A percentile compares a stretch with the other conserved stretches of the same genome.
These are phyloP conservation scores for Suillus variegatus DNA, from an alignment of 768 basidiomycete species.

Conservation along the genomic window DNA sequence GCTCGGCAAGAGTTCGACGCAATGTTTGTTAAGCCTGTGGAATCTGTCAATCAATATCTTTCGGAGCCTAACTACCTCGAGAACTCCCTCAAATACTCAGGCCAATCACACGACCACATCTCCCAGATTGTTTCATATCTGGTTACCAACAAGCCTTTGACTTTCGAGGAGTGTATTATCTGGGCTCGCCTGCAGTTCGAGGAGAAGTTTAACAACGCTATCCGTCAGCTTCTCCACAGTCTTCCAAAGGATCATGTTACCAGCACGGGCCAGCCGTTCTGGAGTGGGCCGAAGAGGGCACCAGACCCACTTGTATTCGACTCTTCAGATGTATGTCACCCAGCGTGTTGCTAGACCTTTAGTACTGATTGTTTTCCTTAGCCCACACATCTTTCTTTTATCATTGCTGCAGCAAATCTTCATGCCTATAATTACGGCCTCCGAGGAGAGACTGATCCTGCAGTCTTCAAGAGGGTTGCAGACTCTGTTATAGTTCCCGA, in stretches of 20 bases:
- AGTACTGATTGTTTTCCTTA: conserved; percentile 33
- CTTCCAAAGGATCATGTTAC: conserved; percentile 93
- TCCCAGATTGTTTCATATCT: conserved; percentile 88
- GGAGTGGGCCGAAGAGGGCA: conserved; percentile 98
- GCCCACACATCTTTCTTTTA: conserved; percentile 85
- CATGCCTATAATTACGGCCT: conserved; percentile 99
- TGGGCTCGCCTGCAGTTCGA: conserved; percentile 98
- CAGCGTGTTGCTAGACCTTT: not conserved
- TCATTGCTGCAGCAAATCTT: conserved; percentile 92
- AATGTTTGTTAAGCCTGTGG: conserved; percentile 90
- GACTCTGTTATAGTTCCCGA: conserved; percentile 85
- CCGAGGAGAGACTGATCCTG: conserved; percentile 81
- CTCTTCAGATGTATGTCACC: conserved; percentile 72
- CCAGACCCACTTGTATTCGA: conserved; percentile 90
- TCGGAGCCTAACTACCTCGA: conserved; percentile 96
- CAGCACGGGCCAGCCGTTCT: conserved; percentile 93
- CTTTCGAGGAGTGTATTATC: conserved; percentile 95
- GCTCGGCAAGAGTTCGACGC: conserved; percentile 90
- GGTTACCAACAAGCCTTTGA: conserved; percentile 89
- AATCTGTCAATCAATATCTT: conserved; percentile 94
- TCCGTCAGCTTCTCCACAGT: conserved; percentile 90
- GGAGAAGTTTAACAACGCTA: conserved; percentile 89
- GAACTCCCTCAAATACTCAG: conserved; percentile 85
- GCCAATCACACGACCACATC: conserved; percentile 87
- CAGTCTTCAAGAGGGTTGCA: conserved; percentile 80